phyloP scores from a whole-genome alignment of 2,329 filamentous ascomycete genomes.

The Nigrospora oryzae region DNA sequence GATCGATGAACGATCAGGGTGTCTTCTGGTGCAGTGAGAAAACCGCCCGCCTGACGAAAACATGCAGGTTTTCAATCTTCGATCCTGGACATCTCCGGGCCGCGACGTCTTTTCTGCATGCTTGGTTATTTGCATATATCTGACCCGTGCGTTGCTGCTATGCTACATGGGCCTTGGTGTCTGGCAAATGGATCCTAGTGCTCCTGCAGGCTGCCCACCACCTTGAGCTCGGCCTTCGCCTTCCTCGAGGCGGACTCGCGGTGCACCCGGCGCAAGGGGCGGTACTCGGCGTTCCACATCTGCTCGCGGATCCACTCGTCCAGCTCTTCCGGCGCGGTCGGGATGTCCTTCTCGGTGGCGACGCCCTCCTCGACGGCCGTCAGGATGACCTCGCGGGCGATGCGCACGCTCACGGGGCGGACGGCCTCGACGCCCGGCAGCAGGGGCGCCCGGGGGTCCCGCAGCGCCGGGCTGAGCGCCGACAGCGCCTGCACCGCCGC shows the following conservation, averaged over 20 bases:
- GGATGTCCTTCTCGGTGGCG: slow-evolving; percentile 57
- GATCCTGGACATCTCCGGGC: no score
- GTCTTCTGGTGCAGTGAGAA: no score
- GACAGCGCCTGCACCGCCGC: slow-evolving; percentile 70
- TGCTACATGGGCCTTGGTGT: no score
- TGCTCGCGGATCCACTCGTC: slow-evolving; percentile 68
- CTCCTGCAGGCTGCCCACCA: slow-evolving; percentile 28
- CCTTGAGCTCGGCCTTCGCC: slow-evolving; percentile 51
- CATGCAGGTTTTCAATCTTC: no score
- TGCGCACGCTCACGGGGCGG: slow-evolving; percentile 65
- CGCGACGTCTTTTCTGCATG: no score
- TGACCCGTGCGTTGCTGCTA: no score
- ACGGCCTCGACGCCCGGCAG: slow-evolving; percentile 71
- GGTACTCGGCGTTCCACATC: slow-evolving; percentile 71
- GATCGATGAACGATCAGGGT: no score
- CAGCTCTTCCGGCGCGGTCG: slow-evolving; percentile 41
- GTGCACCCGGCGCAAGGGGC: slow-evolving; percentile 51
- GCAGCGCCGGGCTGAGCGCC: slow-evolving; percentile 59
- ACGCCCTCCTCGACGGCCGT: slow-evolving; percentile 63
- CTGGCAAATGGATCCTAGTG: background rate
- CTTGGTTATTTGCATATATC: no score
- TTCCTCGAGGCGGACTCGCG: slow-evolving; percentile 41
- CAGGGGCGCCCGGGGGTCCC: slow-evolving; percentile 54
- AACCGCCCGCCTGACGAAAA: no score
- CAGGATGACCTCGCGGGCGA: slow-evolving; percentile 68